Base-by-base conservation (phyloP, 768 basidiomycete genomes). In the Cytidiella melzeri region DNA sequence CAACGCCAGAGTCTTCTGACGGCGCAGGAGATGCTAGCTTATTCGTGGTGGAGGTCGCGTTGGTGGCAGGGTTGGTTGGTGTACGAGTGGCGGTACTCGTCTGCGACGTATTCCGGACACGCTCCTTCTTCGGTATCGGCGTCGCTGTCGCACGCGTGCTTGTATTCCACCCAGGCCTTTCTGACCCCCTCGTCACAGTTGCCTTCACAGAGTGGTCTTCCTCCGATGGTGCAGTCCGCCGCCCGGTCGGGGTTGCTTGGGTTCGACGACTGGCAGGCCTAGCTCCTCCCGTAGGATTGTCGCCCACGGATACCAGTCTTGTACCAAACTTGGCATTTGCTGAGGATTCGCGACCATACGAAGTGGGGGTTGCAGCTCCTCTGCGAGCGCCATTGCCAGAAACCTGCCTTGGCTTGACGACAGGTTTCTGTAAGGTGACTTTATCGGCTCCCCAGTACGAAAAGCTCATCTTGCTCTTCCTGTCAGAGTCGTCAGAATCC, bases 381-480 rank as follows among this genome's bases (percentile, higher is more conserved):
- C 71, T 66, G 44, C 73, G 68, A 27, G 57, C 45, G 26, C 58
- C 57, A 26, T 49, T 56, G 15, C 69, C 61, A 23, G 54, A 20
- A n/a, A 62, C 55, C 21, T 65, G 64, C 48, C 65, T 65, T 30
- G 67, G 66, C 61, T 83, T 85, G 58, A 83, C 63, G 36, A 81
- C 65, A 2, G 89, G 87, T 57, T 87, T 87, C 64, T 90, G 87
- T 19, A 92, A 79, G 1, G 90, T 92, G 59, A 92, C 77, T 67
- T 90, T 90, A 70, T 92, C 90, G 26, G 90, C 90, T 21, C 90
- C 89, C 88, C 89, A 92, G 62, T 92, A 93, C 4, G 88, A 91
- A 68, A 92, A 92, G 70, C 87, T 88, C 90, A 92, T 91, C 66
- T 91, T 92, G 73, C 84, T 88, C 72, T 90, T 87, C 69, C 83